Conservation (phyloP, 176 grass and related monocot species). For the Carex pumila region DNA sequence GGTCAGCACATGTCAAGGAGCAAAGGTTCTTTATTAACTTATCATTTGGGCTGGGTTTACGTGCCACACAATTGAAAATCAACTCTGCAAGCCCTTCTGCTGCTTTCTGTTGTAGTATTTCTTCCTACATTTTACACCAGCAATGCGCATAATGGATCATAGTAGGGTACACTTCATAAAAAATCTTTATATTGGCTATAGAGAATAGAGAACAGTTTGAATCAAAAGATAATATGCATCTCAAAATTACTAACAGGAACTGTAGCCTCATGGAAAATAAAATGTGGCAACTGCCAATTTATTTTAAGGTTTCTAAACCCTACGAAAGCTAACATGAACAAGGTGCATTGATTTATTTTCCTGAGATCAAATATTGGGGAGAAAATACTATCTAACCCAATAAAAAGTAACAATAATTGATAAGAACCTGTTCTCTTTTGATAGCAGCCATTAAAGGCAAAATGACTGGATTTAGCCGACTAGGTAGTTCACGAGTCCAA, state of each 20-base stretch:
- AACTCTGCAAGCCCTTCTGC: conserved; percentile 95
- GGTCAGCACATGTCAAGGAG: conserved; percentile 75
- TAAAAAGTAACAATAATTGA: neutral
- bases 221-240: neutral
- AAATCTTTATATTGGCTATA: neutral
- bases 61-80: conserved; percentile 84
- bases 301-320: neutral
- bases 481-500: conserved; percentile 84
- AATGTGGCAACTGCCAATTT: neutral
- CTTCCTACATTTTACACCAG: conserved; percentile 57
- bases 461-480: conserved; percentile 90
- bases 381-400: conserved; percentile 19
- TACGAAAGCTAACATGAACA: neutral
- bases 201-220: neutral
- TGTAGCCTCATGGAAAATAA: neutral
- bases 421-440: conserved; percentile 84
- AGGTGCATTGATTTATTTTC: neutral
- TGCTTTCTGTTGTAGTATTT: conserved; percentile 93
- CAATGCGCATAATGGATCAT: neutral
- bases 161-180: neutral
- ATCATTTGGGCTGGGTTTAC: conserved; percentile 94
- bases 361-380: conserved; percentile 13
- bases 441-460: conserved; percentile 98
- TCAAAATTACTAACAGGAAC: neutral
- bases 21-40: conserved; percentile 95